Percentiles rank a stretch among this genome's conserved stretches.
These are phyloP conservation scores for Colletotrichum euphorbiae DNA, from an alignment of 2,329 filamentous ascomycete genomes.

Conservation along the genomic window DNA sequence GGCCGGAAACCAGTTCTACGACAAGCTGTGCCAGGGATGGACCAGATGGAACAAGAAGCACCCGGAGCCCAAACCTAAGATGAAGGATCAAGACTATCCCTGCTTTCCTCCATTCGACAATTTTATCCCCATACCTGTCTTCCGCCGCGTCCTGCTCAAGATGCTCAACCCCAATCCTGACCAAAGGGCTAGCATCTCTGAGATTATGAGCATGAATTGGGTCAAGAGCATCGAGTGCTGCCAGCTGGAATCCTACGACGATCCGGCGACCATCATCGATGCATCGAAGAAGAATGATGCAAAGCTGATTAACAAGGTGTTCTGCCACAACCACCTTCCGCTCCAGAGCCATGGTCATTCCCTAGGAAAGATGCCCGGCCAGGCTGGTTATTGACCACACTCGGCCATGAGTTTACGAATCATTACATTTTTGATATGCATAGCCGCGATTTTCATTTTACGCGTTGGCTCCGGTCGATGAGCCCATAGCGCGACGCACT, in stretches of 20 bases:
- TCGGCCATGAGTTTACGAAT: slow-evolving; percentile 32
- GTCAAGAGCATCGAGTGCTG: slow-evolving; percentile 83
- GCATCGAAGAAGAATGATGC: slow-evolving; percentile 66
- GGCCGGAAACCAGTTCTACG: slow-evolving; percentile 61
- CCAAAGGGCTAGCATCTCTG: slow-evolving; percentile 75
- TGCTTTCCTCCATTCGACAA: slow-evolving; percentile 73
- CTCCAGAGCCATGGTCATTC: slow-evolving; percentile 60
- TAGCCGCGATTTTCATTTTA: slow-evolving; percentile 29
- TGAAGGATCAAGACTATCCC: slow-evolving; percentile 73
- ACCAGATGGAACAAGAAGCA: slow-evolving; percentile 72
- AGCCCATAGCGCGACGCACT: slow-evolving; percentile 2
- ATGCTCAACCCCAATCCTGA: slow-evolving; percentile 86
- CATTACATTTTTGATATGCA: slow-evolving; percentile 33
- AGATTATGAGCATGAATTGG: slow-evolving; percentile 78
- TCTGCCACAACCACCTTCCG: slow-evolving; percentile 69
- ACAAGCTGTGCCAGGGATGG: slow-evolving; percentile 77
- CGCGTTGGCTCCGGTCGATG: slow-evolving; percentile 17
- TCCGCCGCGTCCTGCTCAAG: slow-evolving; percentile 78
- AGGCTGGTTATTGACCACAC: slow-evolving; percentile 61
- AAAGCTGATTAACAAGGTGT: slow-evolving; percentile 63
- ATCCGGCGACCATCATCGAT: slow-evolving; percentile 71
- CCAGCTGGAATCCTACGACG: slow-evolving; percentile 76
- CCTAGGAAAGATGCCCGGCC: slow-evolving; percentile 67
- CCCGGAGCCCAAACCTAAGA: slow-evolving; percentile 49
- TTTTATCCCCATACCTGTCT: slow-evolving; percentile 72